phyloP scores from a whole-genome alignment of 257 asterid genomes.

The Cruciata laevipes region DNA sequence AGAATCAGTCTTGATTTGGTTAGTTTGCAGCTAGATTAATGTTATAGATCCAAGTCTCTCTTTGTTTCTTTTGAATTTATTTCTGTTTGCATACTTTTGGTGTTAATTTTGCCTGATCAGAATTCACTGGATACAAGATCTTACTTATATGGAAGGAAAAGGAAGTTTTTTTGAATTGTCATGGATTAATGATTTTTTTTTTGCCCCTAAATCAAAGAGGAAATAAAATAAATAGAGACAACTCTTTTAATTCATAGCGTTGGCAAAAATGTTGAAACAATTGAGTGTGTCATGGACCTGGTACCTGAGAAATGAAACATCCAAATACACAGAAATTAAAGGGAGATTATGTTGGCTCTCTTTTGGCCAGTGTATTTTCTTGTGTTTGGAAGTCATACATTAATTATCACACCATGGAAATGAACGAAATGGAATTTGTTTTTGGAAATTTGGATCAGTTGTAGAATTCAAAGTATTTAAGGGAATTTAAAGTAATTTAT shows the following conservation, averaged over 20 bases:
- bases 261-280: background rate
- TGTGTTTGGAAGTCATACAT: background rate
- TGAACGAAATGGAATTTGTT: too few relatives aligned
- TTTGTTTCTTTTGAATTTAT: background rate
- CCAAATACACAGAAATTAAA: background rate
- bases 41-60: constrained; percentile 3
- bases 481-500: background rate
- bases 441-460: background rate
- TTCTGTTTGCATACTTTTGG: background rate
- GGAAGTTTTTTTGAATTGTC: background rate
- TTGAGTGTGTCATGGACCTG: background rate
- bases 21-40: background rate
- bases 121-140: background rate
- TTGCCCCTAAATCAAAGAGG: background rate
- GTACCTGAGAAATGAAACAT: background rate
- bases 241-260: background rate
- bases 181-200: background rate
- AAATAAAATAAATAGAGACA: background rate
- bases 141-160: background rate
- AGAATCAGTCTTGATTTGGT: background rate
- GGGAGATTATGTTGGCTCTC: background rate
- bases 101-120: background rate
- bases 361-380: background rate
- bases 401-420: background rate
- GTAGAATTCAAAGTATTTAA: background rate